A percentile compares a stretch with the other conserved stretches of the same genome.
Evolutionary conservation across 345 rosid species (phyloP).

Genomic region (Acer campestre): DNA sequence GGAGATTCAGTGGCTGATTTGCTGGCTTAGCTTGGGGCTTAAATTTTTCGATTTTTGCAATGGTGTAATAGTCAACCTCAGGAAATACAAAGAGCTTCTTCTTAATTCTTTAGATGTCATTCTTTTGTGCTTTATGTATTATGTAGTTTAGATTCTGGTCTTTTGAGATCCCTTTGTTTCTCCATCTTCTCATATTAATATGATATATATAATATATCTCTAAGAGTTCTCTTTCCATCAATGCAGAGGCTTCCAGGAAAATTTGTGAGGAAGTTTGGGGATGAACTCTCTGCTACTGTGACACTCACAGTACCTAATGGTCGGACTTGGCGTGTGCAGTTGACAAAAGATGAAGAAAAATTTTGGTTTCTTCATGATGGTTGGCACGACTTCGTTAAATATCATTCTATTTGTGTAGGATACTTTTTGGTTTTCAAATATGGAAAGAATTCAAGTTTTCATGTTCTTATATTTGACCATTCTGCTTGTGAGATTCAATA

Average conservation of each 20-base stretch:
- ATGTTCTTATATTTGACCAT: constrained; percentile 32
- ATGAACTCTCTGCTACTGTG: constrained; percentile 38
- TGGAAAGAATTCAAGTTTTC: constrained; percentile 36
- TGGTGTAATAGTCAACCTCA: too few species aligned
- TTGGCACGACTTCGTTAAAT: constrained; percentile 41
- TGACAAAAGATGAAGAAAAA: constrained; percentile 24
- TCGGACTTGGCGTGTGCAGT: constrained; percentile 35
- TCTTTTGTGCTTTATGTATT: too few species aligned
- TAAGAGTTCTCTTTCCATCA: neutral
- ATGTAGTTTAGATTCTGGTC: too few species aligned
- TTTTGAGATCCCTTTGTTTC: neutral
- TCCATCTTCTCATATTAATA: neutral
- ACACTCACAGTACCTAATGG: constrained; percentile 36
- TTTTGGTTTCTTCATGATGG: constrained; percentile 46
- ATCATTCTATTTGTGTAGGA: constrained; percentile 33
- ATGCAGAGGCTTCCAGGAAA: constrained; percentile 41
- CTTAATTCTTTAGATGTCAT: too few species aligned
- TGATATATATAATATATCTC: neutral
- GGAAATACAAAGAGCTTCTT: too few species aligned
- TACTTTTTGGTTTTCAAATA: constrained; percentile 42
- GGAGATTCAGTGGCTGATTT: too few species aligned
- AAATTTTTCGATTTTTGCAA: too few species aligned
- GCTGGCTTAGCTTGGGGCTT: too few species aligned
- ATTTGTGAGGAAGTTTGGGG: constrained; percentile 30
- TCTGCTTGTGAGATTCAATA: constrained; percentile 42